Conservation (phyloP, 495 filamentous ascomycete genomes). For the Hyaloscypha finlandica region DNA sequence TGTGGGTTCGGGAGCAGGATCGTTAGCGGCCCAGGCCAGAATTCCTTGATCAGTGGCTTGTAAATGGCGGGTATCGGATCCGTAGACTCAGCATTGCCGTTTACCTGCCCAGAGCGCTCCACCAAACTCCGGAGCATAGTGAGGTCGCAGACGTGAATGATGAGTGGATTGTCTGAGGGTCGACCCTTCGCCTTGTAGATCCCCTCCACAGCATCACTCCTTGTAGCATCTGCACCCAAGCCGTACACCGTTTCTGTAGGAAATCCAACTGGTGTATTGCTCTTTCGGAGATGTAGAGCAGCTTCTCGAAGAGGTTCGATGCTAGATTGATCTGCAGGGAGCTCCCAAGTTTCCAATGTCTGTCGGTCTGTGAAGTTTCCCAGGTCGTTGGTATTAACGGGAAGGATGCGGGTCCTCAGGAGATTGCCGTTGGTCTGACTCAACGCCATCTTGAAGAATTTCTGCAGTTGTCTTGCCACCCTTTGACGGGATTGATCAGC, state of each 20-base stretch:
- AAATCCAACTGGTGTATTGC: constrained; percentile 74
- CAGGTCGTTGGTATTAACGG: constrained; percentile 19
- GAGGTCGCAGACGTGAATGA: constrained; percentile 85
- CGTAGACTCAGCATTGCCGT: constrained; percentile 36
- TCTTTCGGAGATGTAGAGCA: constrained; percentile 25
- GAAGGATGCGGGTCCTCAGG: constrained; percentile 26
- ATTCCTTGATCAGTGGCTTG: constrained; percentile 71
- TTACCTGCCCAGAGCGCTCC: constrained; percentile 21
- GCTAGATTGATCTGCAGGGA: constrained; percentile 12
- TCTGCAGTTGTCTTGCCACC: not conserved
- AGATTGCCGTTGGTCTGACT: constrained; percentile 3
- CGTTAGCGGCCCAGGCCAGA: constrained; percentile 95
- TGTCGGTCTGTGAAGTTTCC: constrained; percentile 25
- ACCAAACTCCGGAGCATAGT: constrained; percentile 64
- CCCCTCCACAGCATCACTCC: constrained; percentile 77
- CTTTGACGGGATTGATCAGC: constrained; percentile 19
- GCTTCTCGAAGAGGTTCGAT: constrained; percentile 27
- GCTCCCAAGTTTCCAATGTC: constrained; percentile 29
- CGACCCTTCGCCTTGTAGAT: constrained; percentile 91
- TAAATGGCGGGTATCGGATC: constrained; percentile 77
- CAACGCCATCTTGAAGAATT: constrained; percentile 20
- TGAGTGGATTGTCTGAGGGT: constrained; percentile 92
- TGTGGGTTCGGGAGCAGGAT: constrained; percentile 81
- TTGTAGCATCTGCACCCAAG: constrained; percentile 90
- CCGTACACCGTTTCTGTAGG: constrained; percentile 99